Base-by-base conservation (phyloP, 176 grass and related monocot genomes). In the Hordeum marinum region DNA sequence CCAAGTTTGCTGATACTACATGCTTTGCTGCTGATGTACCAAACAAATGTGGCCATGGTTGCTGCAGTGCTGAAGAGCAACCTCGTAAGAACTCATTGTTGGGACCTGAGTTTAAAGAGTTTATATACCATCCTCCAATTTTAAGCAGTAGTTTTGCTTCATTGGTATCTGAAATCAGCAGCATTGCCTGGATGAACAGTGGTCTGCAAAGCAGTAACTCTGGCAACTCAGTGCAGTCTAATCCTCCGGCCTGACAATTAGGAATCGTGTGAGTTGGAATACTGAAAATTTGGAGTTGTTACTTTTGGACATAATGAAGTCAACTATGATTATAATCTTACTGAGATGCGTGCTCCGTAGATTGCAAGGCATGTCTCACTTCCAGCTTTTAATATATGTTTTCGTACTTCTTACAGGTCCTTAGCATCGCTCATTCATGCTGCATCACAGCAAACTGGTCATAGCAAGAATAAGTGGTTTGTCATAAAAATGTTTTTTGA, bases 121-220 rank as follows among this genome's bases (percentile, higher is more conserved):
- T 94, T 77, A 69, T 92, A 84, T 94, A 99, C 81, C 72, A 90
- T 64, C 84, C 91, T 35, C 90, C 90, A 41, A 83, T 99, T 84
- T 89, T 85, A 52, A 87, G 76, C 82, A 79, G 73, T 83, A 93
- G 88, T 65, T 86, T 99, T 79, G 90, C 88, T 71, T 89, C 91
- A 11, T 48, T 96, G 15, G 90, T 94, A 71, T 99, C 92, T 59
- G 90, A 99, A 79, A 91, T 99, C 79, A 99, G 97, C 77, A 99
- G 97, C 84, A 94, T 99, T 85, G 94, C 97, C 24, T 99, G 97
- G 97, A 88, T 96, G 83, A 99, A 80, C 83, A 92, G 94, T 63
- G 90, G 90, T 60, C 63, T 99, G 94, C 87, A 90, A 80, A 88
- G 77, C 34, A 68, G 84, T 79, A 87, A 76, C 40, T 68, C 90